These are phyloP conservation scores for Nannochloris sp. DNA, from an alignment of 139 green algal species.

Conservation along the genomic window DNA sequence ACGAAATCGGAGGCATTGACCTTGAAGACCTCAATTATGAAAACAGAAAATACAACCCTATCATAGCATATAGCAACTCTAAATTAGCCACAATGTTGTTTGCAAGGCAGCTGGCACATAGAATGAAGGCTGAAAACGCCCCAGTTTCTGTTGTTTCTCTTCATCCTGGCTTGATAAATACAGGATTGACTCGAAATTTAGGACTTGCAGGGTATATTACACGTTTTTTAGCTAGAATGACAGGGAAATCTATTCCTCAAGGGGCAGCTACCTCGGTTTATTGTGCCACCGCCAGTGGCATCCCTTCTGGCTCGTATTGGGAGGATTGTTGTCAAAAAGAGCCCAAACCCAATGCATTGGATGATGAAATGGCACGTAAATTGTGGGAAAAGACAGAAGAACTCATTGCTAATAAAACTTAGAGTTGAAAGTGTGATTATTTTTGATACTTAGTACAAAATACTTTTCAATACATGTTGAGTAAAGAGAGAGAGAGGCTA, in stretches of 20 bases:
- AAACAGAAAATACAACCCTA: slow-evolving; percentile 3
- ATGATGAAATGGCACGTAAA: slow-evolving; percentile 14
- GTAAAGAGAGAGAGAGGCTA: no score
- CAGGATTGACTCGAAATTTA: slow-evolving; percentile 52
- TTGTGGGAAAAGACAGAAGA: slow-evolving; percentile 59
- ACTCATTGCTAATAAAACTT: no score
- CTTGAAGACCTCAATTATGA: slow-evolving; percentile 22
- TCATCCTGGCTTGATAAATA: slow-evolving; percentile 72
- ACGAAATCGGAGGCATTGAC: slow-evolving; percentile 19
- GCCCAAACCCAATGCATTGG: background rate
- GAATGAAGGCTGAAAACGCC: slow-evolving; percentile 18
- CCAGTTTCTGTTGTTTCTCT: slow-evolving; percentile 66
- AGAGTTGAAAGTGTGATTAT: no score
- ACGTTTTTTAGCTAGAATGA: background rate
- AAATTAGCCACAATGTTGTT: slow-evolving; percentile 46
- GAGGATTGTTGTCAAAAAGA: slow-evolving; percentile 32
- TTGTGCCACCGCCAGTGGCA: slow-evolving; percentile 36
- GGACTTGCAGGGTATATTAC: background rate
- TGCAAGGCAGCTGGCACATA: slow-evolving; percentile 41
- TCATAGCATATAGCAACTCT: slow-evolving; percentile 38
- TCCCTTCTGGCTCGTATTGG: slow-evolving; percentile 64
- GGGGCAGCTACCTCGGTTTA: slow-evolving; percentile 69
- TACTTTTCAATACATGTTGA: no score
- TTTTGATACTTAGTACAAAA: no score
- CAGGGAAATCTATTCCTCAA: no score